Evolutionary conservation across 805 yeast species (phyloP), one percentile per base, ranked within the genome.

Genomic region (Kodamaea hsintzibuensis): DNA sequence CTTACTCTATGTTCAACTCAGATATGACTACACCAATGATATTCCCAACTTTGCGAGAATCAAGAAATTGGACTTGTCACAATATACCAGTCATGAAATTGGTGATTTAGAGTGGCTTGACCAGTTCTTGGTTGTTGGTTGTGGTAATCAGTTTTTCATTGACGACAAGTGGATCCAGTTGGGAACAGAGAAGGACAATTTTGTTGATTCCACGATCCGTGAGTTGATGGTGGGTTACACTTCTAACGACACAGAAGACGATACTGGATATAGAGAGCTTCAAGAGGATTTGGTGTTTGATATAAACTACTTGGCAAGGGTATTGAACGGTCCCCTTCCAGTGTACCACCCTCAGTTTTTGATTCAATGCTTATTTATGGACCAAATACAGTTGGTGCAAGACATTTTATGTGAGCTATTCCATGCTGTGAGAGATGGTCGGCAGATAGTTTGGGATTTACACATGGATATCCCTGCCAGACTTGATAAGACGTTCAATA

Each of bases 91-190:
- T 0, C 97, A 91, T 65, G 77, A 76, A 13, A 91, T 92, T 55
- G 97, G 97, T 7, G 98, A 92, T 66, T 87, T 96, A 13, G 77
- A 88, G 12, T 93, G 98, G 98, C 73, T 93, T 58, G 78, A 81
- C 47, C 96, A 96, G 1, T 80, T 84, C 14, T 77, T 92, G 51
- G 92, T 89, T 1, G 83, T 90, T 53, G 97, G 95, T 2, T 78
- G 93, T 13, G 98, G 98, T 0, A 92, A 92, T 68, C 98, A 92
- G 65, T 79, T 92, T 47, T 91, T 89, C 61, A 78, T 92, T 37
- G 89, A 89, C 55, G 96, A 91, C 64, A 85, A 88, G 61, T 69
- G 78, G 74, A 66, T 76, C 9, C 62, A 63, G 47, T 53, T 75
- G 44, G 52, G 56, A 9, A 39, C 18, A 1, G 43, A 49, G 1